These are phyloP conservation scores for Canavalia ensiformis DNA, from an alignment of 306 rosid species.

Conservation along the genomic window DNA sequence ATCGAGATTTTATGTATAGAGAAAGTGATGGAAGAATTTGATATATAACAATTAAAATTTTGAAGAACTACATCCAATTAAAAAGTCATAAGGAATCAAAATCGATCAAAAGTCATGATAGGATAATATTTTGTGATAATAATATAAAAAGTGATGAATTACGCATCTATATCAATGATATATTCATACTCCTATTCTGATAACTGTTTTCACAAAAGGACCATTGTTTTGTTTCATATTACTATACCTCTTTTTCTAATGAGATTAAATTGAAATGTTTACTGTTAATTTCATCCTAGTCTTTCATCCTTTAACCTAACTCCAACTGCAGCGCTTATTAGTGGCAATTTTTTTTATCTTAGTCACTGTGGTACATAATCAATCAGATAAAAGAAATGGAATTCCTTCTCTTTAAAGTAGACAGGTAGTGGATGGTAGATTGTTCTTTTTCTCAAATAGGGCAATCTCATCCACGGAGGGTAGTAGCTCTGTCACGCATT, in stretches of 20 bases:
- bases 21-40: too few relatives aligned
- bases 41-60: too few relatives aligned
- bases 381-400: background rate
- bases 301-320: conserved; percentile 13
- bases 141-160: background rate
- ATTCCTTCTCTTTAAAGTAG: conserved; percentile 12
- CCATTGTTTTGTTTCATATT: background rate
- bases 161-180: background rate
- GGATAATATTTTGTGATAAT: background rate
- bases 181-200: background rate
- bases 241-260: background rate
- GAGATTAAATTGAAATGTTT: conserved; percentile 1
- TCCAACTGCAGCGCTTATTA: background rate
- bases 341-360: conserved; percentile 19
- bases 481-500: conserved; percentile 38
- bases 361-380: conserved; percentile 2
- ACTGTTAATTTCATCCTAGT: background rate
- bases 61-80: too few relatives aligned
- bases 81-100: too few relatives aligned
- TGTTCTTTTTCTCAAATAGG: conserved; percentile 2
- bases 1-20: too few relatives aligned
- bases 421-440: background rate
- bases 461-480: conserved; percentile 21
- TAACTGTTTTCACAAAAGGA: background rate
- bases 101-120: too few relatives aligned